phyloP scores from a whole-genome alignment of 108 stramenopile species.

The Skeletonema grethae region DNA sequence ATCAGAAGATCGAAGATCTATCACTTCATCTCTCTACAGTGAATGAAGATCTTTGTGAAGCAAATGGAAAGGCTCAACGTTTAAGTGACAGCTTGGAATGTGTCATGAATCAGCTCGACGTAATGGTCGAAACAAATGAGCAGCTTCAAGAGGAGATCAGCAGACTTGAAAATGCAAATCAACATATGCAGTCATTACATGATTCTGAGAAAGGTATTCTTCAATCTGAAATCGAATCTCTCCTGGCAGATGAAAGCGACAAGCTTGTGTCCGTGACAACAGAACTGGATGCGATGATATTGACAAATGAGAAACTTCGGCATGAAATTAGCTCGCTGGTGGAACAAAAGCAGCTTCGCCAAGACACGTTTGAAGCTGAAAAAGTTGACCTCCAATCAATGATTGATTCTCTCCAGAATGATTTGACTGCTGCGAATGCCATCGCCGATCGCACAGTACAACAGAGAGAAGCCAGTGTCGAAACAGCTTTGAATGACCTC shows the following conservation, averaged over 20 bases:
- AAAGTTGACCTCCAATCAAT: background rate
- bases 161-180: conserved; percentile 2
- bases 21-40: background rate
- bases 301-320: background rate
- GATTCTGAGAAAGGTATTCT: background rate
- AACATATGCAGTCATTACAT: background rate
- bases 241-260: background rate
- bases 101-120: background rate
- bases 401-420: background rate
- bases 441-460: background rate
- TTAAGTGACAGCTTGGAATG: background rate
- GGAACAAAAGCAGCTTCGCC: background rate
- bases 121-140: background rate
- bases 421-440: background rate
- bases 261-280: background rate
- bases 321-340: background rate
- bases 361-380: background rate
- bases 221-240: background rate
- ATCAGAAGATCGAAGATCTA: background rate
- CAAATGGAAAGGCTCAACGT: background rate
- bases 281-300: background rate
- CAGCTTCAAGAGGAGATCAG: background rate
- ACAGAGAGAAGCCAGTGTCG: background rate
- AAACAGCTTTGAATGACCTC: background rate
- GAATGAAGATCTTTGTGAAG: background rate